Conservation (phyloP, 2,329 filamentous ascomycete species). For the Colletotrichum sp. region DNA sequence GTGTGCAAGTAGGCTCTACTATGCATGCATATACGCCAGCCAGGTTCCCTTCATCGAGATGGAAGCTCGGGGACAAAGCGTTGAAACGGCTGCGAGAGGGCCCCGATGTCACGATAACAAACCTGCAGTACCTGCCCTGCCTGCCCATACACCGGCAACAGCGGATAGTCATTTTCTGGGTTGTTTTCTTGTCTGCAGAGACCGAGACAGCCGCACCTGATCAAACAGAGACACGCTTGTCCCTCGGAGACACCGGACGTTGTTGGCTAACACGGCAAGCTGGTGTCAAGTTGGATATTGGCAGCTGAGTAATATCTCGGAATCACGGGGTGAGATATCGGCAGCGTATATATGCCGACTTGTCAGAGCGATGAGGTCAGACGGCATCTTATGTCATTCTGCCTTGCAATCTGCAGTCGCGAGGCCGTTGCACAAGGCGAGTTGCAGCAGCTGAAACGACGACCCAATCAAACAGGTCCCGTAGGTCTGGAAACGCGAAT, state of each 20-base stretch:
- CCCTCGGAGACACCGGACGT: background rate
- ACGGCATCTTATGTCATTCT: background rate
- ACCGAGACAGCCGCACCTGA: background rate
- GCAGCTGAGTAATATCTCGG: background rate
- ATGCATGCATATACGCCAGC: background rate
- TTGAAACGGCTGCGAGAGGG: slow-evolving; percentile 9
- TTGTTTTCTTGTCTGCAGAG: background rate
- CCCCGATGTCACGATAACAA: background rate
- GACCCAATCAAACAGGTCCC: background rate
- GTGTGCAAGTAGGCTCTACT: background rate
- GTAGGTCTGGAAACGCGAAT: background rate
- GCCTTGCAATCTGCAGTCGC: background rate
- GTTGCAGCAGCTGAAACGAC: slow-evolving; percentile 12
- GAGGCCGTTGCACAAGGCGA: background rate
- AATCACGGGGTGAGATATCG: background rate
- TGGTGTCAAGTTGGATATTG: background rate
- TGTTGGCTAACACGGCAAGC: background rate
- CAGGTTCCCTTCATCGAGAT: background rate
- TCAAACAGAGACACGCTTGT: background rate
- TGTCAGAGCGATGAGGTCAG: background rate
- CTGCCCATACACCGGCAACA: background rate
- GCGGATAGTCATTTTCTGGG: background rate
- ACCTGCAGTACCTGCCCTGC: background rate
- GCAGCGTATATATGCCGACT: background rate
- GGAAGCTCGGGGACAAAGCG: background rate